phyloP scores from a whole-genome alignment of 2,329 filamentous ascomycete genomes.

The Sporothrix phasma region DNA sequence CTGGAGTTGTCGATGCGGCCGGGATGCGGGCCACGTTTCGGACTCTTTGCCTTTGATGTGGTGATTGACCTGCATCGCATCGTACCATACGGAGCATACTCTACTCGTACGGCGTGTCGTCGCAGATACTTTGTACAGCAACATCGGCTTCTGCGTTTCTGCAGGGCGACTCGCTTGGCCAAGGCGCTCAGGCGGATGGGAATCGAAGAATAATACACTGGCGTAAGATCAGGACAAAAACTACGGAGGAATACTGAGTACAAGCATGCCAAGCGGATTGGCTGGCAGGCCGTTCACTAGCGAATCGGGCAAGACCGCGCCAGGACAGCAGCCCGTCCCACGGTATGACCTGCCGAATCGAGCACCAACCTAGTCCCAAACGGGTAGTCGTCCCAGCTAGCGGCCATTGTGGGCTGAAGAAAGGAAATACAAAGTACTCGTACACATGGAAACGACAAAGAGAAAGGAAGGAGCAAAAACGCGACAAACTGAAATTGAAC shows the following conservation, averaged over 20 bases:
- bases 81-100: too few species aligned
- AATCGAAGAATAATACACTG: not conserved
- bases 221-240: not conserved
- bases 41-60: not conserved
- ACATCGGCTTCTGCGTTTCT: too few species aligned
- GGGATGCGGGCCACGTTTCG: not conserved
- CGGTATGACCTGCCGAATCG: slow-evolving; percentile 15
- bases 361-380: slow-evolving; percentile 1
- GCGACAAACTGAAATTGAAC: not conserved
- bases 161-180: not conserved
- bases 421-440: not conserved
- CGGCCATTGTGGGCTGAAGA: slow-evolving; percentile 4
- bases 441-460: slow-evolving; percentile 10
- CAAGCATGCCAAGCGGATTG: slow-evolving; percentile 7
- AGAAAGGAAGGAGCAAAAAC: not conserved
- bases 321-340: not conserved
- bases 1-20: not conserved
- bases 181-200: not conserved
- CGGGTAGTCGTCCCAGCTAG: slow-evolving; percentile 5
- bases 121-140: not conserved
- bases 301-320: not conserved
- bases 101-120: too few species aligned
- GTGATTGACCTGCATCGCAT: too few species aligned
- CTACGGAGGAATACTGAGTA: too few species aligned
- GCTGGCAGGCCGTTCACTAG: not conserved